Evolutionary conservation across 441 rosid genomes (phyloP).

Genomic region (Lagerstroemia fauriei): DNA sequence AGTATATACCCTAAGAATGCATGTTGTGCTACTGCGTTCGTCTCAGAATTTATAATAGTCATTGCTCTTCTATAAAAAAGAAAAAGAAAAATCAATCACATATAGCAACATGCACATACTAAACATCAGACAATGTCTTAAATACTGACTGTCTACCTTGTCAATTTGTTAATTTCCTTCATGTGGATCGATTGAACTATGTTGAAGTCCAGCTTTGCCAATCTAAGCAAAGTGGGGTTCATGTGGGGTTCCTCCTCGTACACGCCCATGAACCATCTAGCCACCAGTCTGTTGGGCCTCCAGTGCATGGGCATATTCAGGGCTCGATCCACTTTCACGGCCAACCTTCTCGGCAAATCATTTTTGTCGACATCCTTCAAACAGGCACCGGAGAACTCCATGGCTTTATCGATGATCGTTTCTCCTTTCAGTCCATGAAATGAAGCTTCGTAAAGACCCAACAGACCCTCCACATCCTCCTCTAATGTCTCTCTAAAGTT

Average conservation of each 20-base stretch:
- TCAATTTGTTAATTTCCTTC: background rate
- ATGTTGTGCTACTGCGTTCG: too few relatives aligned
- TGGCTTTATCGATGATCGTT: constrained; percentile 34
- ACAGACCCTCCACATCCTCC: constrained; percentile 22
- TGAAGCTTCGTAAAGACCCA: constrained; percentile 41
- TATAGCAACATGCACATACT: too few relatives aligned
- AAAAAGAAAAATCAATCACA: too few relatives aligned
- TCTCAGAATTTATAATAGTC: too few relatives aligned
- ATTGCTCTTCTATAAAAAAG: too few relatives aligned
- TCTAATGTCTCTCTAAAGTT: constrained; percentile 13
- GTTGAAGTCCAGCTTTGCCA: constrained; percentile 18
- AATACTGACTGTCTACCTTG: background rate
- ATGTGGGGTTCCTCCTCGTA: constrained; percentile 2
- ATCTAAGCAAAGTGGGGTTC: constrained; percentile 1
- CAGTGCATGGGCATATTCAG: constrained; percentile 19
- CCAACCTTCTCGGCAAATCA: background rate
- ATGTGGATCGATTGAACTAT: background rate
- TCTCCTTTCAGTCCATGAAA: constrained; percentile 30
- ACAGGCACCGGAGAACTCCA: constrained; percentile 8
- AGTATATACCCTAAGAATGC: too few relatives aligned
- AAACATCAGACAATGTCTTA: background rate
- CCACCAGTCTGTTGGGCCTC: constrained; percentile 18
- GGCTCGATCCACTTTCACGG: background rate
- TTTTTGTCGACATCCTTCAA: background rate
- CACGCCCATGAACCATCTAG: constrained; percentile 13